Base-by-base conservation (phyloP, 1,284 basidiomycete genomes). In the Leucoagaricus sp. region DNA sequence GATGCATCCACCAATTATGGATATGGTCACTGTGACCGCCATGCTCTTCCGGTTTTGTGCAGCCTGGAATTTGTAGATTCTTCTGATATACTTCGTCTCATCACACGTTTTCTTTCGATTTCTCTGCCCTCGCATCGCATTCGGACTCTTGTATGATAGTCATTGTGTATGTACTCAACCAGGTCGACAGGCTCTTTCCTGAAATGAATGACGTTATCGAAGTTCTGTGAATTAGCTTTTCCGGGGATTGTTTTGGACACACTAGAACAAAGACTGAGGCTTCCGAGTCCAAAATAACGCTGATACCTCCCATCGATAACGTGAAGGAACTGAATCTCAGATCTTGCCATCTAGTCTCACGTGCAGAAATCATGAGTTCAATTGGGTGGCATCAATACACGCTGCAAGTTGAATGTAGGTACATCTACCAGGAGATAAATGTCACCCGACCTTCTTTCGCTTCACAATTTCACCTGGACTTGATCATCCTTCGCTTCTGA, bases 1-100 rank as follows among this genome's bases (percentile, higher is more conserved):
- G 89, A 89, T 84, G 76, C 89, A 91, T 67, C 89, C 89, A 55
- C 90, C 91, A 59, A 84, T 92, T 72, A 93, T 93, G 89, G 90
- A 93, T 76, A 84, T 83, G 49, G 89, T 93, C 59, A 86, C 86
- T 34, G 84, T 93, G 61, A 90, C 90, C 34, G 83, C 84, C 53
- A 91, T 93, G 87, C 76, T 93, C 40, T 92, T 89, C 73, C 84
- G 91, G 54, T 89, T 89, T 70, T 87, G 86, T 65, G 75, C 79
- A 53, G 76, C 82, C 49, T 89, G 82, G 75, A 85, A 85, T 66
- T 76, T 89, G 49, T 89, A 75, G 65, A 56, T 48, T 29, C 40
- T 53, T 50, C 41, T 56, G 41, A 57, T 57, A 17, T 49, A 25
- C 21, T 34, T 49, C 40, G 41, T 33, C 40, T 34, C 26, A 31